phyloP scores from a whole-genome alignment of 164 flowering plant genomes.

The Warburgia ugandensis region DNA sequence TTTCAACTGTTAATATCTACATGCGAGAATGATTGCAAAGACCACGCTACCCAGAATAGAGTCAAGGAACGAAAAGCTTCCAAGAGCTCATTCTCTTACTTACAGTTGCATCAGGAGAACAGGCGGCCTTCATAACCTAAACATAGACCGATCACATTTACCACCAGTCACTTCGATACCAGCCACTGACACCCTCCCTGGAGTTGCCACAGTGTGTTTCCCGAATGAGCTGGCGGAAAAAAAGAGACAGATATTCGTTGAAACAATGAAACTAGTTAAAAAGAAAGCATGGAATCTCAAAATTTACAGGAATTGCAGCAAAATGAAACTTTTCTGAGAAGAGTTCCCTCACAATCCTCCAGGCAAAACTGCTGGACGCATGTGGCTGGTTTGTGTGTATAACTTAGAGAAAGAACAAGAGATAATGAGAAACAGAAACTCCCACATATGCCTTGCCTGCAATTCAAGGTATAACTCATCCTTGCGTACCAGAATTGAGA shows the following conservation, averaged over 20 bases:
- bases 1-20: too few species aligned
- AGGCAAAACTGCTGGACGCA: constrained; percentile 1
- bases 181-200: too few species aligned
- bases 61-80: too few species aligned
- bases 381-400: background rate
- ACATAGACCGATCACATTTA: too few species aligned
- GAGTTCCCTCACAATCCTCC: constrained; percentile 3
- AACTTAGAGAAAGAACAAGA: too few species aligned
- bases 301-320: constrained; percentile 9
- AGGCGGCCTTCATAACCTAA: too few species aligned
- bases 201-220: background rate
- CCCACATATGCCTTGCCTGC: constrained; percentile 18
- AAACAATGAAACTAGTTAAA: background rate
- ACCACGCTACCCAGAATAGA: too few species aligned
- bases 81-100: too few species aligned
- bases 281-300: constrained; percentile 3
- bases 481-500: constrained; percentile 6
- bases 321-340: background rate
- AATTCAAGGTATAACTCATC: constrained; percentile 13
- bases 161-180: too few species aligned
- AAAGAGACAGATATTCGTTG: background rate
- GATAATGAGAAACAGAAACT: too few species aligned
- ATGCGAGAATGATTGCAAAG: too few species aligned
- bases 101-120: too few species aligned
- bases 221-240: constrained; percentile 4